These are phyloP conservation scores for Cryptococcus sp. DNA, from an alignment of 1,284 basidiomycete genomes.

Conservation along the genomic window DNA sequence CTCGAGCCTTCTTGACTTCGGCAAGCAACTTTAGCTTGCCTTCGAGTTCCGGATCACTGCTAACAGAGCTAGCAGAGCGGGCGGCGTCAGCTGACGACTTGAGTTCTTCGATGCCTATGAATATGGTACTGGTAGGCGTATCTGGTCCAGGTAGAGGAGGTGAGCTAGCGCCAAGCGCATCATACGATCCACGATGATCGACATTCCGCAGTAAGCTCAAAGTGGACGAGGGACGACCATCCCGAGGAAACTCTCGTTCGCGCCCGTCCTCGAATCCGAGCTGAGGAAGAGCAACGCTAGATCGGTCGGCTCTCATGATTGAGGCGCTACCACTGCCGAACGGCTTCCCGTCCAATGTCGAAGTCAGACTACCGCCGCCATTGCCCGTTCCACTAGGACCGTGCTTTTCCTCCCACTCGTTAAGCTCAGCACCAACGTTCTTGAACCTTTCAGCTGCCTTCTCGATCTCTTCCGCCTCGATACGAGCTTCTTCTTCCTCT, in stretches of 20 bases:
- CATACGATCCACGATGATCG: slow-evolving; percentile 15
- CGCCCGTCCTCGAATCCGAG: slow-evolving; percentile 23
- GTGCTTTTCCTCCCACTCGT: slow-evolving; percentile 85
- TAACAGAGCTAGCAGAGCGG: background rate
- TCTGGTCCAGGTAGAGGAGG: slow-evolving; percentile 9
- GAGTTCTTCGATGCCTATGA: slow-evolving; percentile 19
- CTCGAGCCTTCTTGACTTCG: slow-evolving; percentile 46
- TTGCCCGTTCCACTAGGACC: slow-evolving; percentile 49
- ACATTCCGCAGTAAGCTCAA: slow-evolving; percentile 20
- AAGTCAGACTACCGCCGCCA: background rate
- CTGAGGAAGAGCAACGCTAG: slow-evolving; percentile 22
- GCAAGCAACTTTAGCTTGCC: slow-evolving; percentile 43
- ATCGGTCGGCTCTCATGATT: slow-evolving; percentile 7
- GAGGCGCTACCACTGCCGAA: slow-evolving; percentile 7
- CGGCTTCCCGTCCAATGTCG: slow-evolving; percentile 3
- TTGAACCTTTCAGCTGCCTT: slow-evolving; percentile 72
- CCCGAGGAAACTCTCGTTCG: background rate
- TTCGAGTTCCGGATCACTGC: slow-evolving; percentile 37
- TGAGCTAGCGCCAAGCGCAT: slow-evolving; percentile 16
- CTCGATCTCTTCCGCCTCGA: slow-evolving; percentile 73
- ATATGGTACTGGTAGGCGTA: slow-evolving; percentile 12
- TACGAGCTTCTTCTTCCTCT: slow-evolving; percentile 69
- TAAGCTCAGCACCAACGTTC: slow-evolving; percentile 68
- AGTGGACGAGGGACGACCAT: slow-evolving; percentile 18
- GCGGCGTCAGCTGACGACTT: slow-evolving; percentile 3